Base-by-base conservation (phyloP, 768 basidiomycete genomes). In the Boletus subcaerulescens region DNA sequence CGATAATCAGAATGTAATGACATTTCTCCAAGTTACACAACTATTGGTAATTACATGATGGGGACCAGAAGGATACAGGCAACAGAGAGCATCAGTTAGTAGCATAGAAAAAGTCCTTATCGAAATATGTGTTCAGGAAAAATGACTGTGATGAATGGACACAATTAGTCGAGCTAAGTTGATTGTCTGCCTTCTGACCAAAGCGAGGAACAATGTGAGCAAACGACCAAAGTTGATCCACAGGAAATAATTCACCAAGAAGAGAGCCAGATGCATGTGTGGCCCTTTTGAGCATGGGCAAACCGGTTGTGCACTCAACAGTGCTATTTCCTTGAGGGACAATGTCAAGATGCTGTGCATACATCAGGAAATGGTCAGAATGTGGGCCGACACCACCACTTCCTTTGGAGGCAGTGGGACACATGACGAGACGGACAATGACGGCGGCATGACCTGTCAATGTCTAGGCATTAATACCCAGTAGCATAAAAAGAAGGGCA, bases 181-280 rank as follows among this genome's bases (percentile, higher is more conserved):
- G 10, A 1, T 51, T 18, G n/a, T 60, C 56, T 15, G 56, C 52
- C 17, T 20, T 32, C 5, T 2, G 13, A 44, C 56, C 52, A 44
- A 60, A 60, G 17, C n/a, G 22, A 1, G 45, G 59, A 31, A 58
- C 45, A 39, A 60, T 18, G 12, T 60, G 48, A 40, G 52, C 40
- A 18, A 43, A 57, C 4, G 59, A 53, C 29, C 38, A 5, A 13
- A 60, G 24, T 40, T 60, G 56, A 24, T 48, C 44, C 22, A 60
- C 3, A 20, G 52, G 59, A 40, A 60, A 45, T 3, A 58, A 35
- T 15, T 54, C 41, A 1, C 52, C 52, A 18, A 60, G 48, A 4
- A 8, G 4, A 17, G 40, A 29, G 8, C 46, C 36, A 4, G 38
- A 50, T 20, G 51, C 32, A 14, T 15, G 9, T 31, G 14, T 38